Percentiles rank a stretch among this genome's conserved stretches.
Evolutionary conservation across 2,329 filamentous ascomycete species (phyloP).

Genomic region (Aspergillus viridinutans): DNA sequence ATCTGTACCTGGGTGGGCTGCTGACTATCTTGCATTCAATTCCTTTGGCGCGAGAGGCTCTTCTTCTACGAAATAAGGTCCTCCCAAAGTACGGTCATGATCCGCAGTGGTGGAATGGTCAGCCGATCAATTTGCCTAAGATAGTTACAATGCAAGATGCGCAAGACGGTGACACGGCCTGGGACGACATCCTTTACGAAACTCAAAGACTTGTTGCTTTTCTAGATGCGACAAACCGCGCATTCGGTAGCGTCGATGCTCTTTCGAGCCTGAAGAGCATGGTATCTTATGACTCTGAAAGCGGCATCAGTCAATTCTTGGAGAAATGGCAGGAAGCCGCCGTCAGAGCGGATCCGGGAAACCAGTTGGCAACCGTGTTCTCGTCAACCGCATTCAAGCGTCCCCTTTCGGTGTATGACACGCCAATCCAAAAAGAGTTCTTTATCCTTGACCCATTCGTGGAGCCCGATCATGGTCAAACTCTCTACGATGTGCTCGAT

Average conservation of each 20-base stretch:
- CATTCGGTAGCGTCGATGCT: constrained; percentile 55
- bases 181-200: constrained; percentile 51
- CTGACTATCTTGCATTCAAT: constrained; percentile 61
- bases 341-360: constrained; percentile 38
- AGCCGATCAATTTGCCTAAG: constrained; percentile 46
- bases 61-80: constrained; percentile 47
- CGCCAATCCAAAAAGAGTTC: constrained; percentile 34
- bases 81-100: constrained; percentile 53
- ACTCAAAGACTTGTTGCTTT: constrained; percentile 60
- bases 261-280: constrained; percentile 43
- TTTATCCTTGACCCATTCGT: constrained; percentile 37
- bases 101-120: constrained; percentile 60
- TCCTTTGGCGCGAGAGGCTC: constrained; percentile 54
- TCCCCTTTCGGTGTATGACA: constrained; percentile 23
- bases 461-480: constrained; percentile 37
- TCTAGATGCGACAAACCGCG: constrained; percentile 53
- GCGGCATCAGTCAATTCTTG: constrained; percentile 43
- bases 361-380: constrained; percentile 43
- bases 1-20: constrained; percentile 53
- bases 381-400: constrained; percentile 43
- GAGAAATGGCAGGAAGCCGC: constrained; percentile 48
- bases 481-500: constrained; percentile 54
- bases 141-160: constrained; percentile 45
- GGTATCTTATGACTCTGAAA: constrained; percentile 32
- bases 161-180: constrained; percentile 29